phyloP scores from a whole-genome alignment of 1,284 basidiomycete species.

The Peniophora sp. region DNA sequence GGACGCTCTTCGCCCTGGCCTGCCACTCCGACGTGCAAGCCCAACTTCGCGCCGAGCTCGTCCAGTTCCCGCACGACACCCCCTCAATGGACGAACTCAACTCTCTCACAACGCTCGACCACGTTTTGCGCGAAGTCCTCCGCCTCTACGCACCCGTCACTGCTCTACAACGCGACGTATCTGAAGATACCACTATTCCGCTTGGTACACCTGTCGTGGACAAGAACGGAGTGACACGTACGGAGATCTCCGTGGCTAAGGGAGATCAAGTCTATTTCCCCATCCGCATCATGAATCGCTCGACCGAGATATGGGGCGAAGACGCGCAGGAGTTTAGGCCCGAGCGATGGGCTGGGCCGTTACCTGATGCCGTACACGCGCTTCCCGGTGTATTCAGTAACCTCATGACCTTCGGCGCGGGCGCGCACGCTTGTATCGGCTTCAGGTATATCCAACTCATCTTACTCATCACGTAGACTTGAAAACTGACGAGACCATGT shows the following conservation, averaged over 20 bases:
- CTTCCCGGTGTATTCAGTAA: slow-evolving; percentile 25
- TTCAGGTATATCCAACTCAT: slow-evolving; percentile 33
- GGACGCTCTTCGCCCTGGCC: slow-evolving; percentile 60
- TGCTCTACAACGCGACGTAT: slow-evolving; percentile 39
- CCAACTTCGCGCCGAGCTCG: slow-evolving; percentile 64
- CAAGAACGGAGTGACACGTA: slow-evolving; percentile 17
- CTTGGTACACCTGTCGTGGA: slow-evolving; percentile 22
- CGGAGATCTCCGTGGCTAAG: slow-evolving; percentile 16
- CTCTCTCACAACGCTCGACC: slow-evolving; percentile 52
- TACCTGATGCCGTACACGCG: slow-evolving; percentile 11
- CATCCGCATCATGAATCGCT: slow-evolving; percentile 8
- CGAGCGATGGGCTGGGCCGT: slow-evolving; percentile 20
- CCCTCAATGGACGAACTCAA: slow-evolving; percentile 53
- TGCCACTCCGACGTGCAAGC: slow-evolving; percentile 47
- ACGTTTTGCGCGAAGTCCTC: slow-evolving; percentile 63
- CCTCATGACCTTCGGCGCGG: slow-evolving; percentile 23
- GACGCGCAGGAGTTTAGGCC: slow-evolving; percentile 23
- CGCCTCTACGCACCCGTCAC: slow-evolving; percentile 60
- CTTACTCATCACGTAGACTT: not conserved
- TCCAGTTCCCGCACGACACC: slow-evolving; percentile 24
- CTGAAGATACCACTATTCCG: slow-evolving; percentile 39
- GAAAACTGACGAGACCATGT: not conserved
- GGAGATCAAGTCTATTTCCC: slow-evolving; percentile 9
- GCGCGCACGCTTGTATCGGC: slow-evolving; percentile 25
- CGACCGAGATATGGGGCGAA: slow-evolving; percentile 18